phyloP scores from a whole-genome alignment of 1,139 yeast species.

The Hansenula sp. region DNA sequence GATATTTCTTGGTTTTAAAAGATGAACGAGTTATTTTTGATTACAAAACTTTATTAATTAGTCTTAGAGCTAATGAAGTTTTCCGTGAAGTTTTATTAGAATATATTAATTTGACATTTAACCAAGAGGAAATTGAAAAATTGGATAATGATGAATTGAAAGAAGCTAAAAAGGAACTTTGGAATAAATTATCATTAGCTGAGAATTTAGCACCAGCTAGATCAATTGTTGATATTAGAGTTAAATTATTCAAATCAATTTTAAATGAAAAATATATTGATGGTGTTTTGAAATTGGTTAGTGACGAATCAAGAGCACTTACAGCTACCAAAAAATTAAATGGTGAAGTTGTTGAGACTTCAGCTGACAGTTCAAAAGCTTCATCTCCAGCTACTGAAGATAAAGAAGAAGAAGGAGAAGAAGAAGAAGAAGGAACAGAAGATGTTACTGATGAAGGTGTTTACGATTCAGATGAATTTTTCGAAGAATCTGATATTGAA shows the following conservation, averaged over 20 bases:
- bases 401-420: slow-evolving; percentile 2
- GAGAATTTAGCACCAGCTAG: slow-evolving; percentile 22
- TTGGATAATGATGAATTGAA: slow-evolving; percentile 17
- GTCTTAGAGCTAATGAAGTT: slow-evolving; percentile 23
- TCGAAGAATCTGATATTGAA: neutral
- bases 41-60: slow-evolving; percentile 20
- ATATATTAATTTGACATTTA: slow-evolving; percentile 23
- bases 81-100: slow-evolving; percentile 26
- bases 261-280: slow-evolving; percentile 21
- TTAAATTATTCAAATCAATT: slow-evolving; percentile 20
- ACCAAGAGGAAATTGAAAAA: slow-evolving; percentile 13
- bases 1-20: slow-evolving; percentile 14
- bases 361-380: neutral
- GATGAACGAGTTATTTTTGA: slow-evolving; percentile 20
- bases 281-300: slow-evolving; percentile 13
- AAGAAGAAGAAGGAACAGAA: neutral
- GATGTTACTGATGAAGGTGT: slow-evolving; percentile 7
- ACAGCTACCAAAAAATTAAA: slow-evolving; percentile 4
- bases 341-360: slow-evolving; percentile 4
- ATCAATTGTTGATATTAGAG: slow-evolving; percentile 21
- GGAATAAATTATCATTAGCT: slow-evolving; percentile 22
- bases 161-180: slow-evolving; percentile 22
- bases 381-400: slow-evolving; percentile 3
- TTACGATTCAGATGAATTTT: slow-evolving; percentile 7
- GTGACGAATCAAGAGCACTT: slow-evolving; percentile 13